A percentile compares a stretch with the other conserved stretches of the same genome.
Evolutionary conservation across 169 alveolate species (phyloP).

Genomic region (Cytauxzoon felis): DNA sequence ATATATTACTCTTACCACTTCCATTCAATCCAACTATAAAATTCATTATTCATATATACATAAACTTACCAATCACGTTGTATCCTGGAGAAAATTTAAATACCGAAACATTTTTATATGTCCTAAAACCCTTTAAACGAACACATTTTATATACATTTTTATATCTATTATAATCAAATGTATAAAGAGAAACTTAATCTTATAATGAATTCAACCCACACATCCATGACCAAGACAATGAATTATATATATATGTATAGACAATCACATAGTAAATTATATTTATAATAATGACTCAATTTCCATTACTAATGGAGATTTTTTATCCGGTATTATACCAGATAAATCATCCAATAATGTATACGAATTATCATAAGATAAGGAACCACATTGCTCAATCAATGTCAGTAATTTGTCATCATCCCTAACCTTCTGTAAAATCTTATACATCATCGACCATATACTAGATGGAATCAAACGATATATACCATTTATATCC

Average conservation of each 20-base stretch:
- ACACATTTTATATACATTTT: conserved; percentile 80
- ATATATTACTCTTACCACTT: conserved; percentile 56
- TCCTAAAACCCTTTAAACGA: conserved; percentile 77
- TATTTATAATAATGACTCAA: background rate
- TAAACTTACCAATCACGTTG: conserved; percentile 53
- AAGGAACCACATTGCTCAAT: conserved; percentile 8
- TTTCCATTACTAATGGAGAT: background rate
- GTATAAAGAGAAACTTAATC: no score
- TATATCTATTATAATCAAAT: background rate
- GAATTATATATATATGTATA: background rate
- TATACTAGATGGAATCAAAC: background rate
- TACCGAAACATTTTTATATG: conserved; percentile 75
- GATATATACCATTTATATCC: conserved; percentile 13
- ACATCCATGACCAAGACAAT: no score
- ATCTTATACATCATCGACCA: conserved; percentile 6
- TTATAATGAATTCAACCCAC: no score
- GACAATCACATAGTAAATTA: background rate
- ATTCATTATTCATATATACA: background rate
- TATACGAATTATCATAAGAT: background rate
- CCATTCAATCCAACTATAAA: conserved; percentile 57
- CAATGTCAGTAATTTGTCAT: background rate
- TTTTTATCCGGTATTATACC: background rate
- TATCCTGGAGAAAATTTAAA: conserved; percentile 39
- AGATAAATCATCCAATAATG: background rate
- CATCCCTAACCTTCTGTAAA: background rate